These are phyloP conservation scores for Jaltomata sinuosa DNA, from an alignment of 257 asterid species.

Conservation along the genomic window DNA sequence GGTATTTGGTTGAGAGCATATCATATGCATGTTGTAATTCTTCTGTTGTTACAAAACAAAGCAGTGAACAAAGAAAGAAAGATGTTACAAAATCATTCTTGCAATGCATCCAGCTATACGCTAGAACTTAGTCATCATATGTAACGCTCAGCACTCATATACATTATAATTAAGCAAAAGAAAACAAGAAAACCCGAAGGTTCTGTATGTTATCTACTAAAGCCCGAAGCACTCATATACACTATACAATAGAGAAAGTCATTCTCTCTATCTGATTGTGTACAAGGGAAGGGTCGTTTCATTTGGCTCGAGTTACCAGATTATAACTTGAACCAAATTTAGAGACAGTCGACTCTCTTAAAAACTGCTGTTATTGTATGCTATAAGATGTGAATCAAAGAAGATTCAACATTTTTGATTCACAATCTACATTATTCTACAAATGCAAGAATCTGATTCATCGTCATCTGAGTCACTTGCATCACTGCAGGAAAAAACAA, in stretches of 20 bases:
- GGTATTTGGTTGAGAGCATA: background rate
- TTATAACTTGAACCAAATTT: background rate
- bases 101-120: background rate
- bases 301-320: background rate
- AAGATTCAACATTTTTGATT: constrained; percentile 1
- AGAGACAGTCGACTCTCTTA: background rate
- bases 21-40: background rate
- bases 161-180: background rate
- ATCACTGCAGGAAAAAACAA: constrained; percentile 38
- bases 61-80: background rate
- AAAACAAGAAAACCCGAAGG: background rate
- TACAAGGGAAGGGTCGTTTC: background rate
- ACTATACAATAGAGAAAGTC: background rate
- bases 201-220: background rate
- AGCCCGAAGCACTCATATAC: background rate
- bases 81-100: background rate
- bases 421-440: constrained; percentile 60
- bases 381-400: background rate
- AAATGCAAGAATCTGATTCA: constrained; percentile 65
- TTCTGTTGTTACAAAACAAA: background rate
- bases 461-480: constrained; percentile 70
- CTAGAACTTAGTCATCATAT: background rate
- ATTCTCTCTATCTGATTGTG: background rate
- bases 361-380: background rate
- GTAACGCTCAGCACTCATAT: background rate